Percentiles rank a stretch among this genome's conserved stretches.
Conservation (phyloP, 352 stramenopile genomes). For the Plasmopara halstedii region DNA sequence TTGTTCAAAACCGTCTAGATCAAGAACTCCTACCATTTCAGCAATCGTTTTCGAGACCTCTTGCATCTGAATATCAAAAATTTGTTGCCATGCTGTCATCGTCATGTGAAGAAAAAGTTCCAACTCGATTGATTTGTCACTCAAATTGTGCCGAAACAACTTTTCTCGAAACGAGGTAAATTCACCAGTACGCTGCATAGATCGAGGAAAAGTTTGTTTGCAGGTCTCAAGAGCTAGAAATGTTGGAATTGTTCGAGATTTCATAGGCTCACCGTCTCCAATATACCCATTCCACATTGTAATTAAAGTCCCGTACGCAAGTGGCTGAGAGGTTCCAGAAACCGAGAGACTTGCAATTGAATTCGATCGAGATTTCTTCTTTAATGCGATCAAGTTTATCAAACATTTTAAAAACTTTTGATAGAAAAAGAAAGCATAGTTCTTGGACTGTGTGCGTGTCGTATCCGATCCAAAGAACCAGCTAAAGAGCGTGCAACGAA, state of each 20-base stretch:
- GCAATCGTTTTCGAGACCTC: constrained; percentile 19
- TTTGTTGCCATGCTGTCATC: constrained; percentile 36
- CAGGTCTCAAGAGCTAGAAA: constrained; percentile 36
- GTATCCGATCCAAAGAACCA: constrained; percentile 64
- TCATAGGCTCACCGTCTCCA: constrained; percentile 41
- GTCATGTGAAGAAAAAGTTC: constrained; percentile 30
- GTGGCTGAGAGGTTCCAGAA: constrained; percentile 2
- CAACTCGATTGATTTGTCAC: constrained; percentile 36
- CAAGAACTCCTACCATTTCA: constrained; percentile 12
- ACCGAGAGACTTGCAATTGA: constrained; percentile 4
- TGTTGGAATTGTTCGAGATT: constrained; percentile 12
- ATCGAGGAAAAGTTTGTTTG: constrained; percentile 28
- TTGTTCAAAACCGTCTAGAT: constrained; percentile 33
- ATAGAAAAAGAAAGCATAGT: constrained; percentile 57
- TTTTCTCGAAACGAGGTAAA: constrained; percentile 30
- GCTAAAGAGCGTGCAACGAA: constrained; percentile 51
- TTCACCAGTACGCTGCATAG: constrained; percentile 29
- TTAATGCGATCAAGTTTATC: constrained; percentile 23
- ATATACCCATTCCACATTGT: constrained; percentile 54
- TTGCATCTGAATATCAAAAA: constrained; percentile 28
- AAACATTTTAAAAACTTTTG: constrained; percentile 42
- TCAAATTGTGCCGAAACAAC: constrained; percentile 29
- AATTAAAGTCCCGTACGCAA: constrained; percentile 39
- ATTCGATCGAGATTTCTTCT: constrained; percentile 18
- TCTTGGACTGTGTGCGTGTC: constrained; percentile 28